phyloP scores from a whole-genome alignment of 2,329 filamentous ascomycete species.

The Xylaria sp. region DNA sequence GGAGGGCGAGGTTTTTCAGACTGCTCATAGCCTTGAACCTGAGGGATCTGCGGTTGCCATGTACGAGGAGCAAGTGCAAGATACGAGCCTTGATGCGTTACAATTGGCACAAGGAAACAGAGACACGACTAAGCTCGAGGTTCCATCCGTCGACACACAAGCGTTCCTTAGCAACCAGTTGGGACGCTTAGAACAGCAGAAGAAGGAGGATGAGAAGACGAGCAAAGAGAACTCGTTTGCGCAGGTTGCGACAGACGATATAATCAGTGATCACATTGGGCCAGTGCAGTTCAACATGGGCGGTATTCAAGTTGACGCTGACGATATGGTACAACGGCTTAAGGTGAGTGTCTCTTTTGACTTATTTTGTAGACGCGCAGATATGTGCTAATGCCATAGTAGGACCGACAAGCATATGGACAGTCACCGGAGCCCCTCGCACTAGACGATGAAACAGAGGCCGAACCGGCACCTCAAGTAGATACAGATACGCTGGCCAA shows the following conservation, averaged over 20 bases:
- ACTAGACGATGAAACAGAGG: conserved; percentile 51
- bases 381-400: conserved; percentile 42
- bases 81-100: conserved; percentile 73
- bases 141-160: conserved; percentile 79
- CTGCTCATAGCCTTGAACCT: conserved; percentile 52
- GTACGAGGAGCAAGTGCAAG: conserved; percentile 83
- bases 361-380: background rate
- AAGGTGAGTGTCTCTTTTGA: conserved; percentile 69
- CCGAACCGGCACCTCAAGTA: conserved; percentile 55
- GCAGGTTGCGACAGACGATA: conserved; percentile 52
- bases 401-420: conserved; percentile 68
- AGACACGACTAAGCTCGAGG: conserved; percentile 64
- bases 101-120: conserved; percentile 63
- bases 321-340: conserved; percentile 88
- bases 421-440: conserved; percentile 58
- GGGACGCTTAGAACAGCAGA: conserved; percentile 75
- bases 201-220: conserved; percentile 63
- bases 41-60: conserved; percentile 74
- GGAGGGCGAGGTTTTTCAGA: conserved; percentile 45
- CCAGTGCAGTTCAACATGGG: conserved; percentile 99
- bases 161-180: conserved; percentile 80
- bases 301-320: conserved; percentile 93
- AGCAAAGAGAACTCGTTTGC: conserved; percentile 50
- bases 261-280: conserved; percentile 83
- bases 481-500: conserved; percentile 68